A percentile compares a stretch with the other conserved stretches of the same genome.
phyloP scores from a whole-genome alignment of 495 filamentous ascomycete species.

The Podospora sp. region DNA sequence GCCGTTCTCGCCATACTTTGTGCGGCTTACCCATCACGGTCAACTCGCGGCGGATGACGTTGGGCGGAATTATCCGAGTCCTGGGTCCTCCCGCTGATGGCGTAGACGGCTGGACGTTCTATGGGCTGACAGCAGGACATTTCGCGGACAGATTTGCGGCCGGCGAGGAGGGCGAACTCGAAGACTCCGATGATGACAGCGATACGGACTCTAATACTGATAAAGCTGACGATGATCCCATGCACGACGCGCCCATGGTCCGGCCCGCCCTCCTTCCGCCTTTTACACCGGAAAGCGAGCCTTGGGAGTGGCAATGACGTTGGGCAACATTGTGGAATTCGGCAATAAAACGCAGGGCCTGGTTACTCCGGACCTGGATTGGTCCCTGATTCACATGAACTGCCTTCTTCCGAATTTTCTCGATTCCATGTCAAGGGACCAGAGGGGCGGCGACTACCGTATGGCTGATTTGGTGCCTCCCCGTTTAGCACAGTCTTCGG shows the following conservation, averaged over 20 bases:
- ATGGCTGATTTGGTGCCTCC: not conserved
- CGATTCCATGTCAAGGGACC: not conserved
- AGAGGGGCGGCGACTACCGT: not conserved
- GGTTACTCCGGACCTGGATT: not conserved
- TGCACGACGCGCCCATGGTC: not conserved
- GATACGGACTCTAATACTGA: not conserved
- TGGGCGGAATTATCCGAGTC: not conserved
- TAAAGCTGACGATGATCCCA: not conserved
- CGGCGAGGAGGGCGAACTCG: not conserved
- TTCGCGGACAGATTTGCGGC: not conserved
- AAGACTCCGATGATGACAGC: not conserved
- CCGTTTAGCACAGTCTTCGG: not conserved
- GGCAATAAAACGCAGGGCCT: not conserved
- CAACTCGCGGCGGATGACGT: not conserved
- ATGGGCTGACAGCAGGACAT: not conserved
- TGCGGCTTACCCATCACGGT: not conserved
- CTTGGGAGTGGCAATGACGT: conserved; percentile 1
- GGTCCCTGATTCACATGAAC: not conserved
- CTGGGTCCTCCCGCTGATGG: not conserved
- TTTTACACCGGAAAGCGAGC: not conserved
- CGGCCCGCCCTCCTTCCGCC: not conserved
- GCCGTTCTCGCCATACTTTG: not conserved
- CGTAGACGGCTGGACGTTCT: not conserved
- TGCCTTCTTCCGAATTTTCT: conserved; percentile 4
- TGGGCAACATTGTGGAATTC: not conserved